phyloP scores from a whole-genome alignment of 2,329 filamentous ascomycete species.

The Pseudogymnoascus sp. region DNA sequence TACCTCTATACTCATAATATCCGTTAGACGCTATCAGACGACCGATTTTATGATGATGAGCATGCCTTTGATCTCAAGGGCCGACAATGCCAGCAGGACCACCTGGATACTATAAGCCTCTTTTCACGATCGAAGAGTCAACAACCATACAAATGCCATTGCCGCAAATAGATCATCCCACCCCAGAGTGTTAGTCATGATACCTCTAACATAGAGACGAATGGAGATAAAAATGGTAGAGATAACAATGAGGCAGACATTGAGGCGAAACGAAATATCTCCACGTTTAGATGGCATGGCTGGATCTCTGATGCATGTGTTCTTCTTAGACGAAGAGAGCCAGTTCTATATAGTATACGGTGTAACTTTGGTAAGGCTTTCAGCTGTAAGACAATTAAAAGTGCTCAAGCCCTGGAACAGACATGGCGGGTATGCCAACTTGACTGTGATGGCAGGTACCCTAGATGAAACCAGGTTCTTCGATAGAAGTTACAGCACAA shows the following conservation, averaged over 20 bases:
- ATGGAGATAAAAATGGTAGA: constrained; percentile 24
- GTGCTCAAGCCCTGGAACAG: background rate
- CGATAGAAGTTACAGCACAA: background rate
- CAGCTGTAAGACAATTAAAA: background rate
- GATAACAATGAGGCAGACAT: constrained; percentile 25
- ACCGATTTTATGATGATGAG: background rate
- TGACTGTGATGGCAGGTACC: background rate
- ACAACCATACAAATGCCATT: constrained; percentile 22
- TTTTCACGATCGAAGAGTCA: background rate
- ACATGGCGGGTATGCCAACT: background rate
- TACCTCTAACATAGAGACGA: constrained; percentile 26
- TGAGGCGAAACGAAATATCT: constrained; percentile 15
- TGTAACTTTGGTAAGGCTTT: background rate
- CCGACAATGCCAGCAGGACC: constrained; percentile 14
- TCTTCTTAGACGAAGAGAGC: background rate
- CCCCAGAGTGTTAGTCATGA: constrained; percentile 28
- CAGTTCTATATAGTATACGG: background rate
- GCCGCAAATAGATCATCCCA: constrained; percentile 27
- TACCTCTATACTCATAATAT: background rate
- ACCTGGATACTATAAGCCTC: constrained; percentile 11
- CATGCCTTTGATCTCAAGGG: constrained; percentile 9
- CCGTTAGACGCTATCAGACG: background rate
- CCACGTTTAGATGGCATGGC: constrained; percentile 17
- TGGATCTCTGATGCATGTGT: constrained; percentile 11
- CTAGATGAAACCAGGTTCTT: background rate